A percentile compares a stretch with the other conserved stretches of the same genome.
Conservation (phyloP, 345 rosid species). For the Atalantia buxifolia region DNA sequence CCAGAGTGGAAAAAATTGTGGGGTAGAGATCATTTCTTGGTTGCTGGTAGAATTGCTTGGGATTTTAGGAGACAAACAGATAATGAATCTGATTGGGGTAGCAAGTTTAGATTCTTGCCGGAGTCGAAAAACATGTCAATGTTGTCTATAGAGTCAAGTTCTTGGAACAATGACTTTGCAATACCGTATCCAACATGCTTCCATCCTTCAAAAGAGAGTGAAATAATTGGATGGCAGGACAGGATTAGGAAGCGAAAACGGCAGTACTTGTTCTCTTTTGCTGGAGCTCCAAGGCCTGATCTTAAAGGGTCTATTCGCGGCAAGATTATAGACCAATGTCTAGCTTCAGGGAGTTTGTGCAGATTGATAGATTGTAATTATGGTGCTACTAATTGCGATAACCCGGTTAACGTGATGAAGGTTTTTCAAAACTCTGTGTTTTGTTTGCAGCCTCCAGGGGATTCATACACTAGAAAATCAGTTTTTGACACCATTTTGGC, state of each 20-base stretch:
- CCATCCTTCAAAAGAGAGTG: conserved; percentile 45
- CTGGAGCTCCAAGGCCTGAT: conserved; percentile 63
- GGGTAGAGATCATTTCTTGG: conserved; percentile 68
- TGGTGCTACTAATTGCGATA: conserved; percentile 44
- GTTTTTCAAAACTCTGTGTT: conserved; percentile 53
- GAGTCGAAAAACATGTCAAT: conserved; percentile 59
- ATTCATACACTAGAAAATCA: conserved; percentile 63
- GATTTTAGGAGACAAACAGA: conserved; percentile 64
- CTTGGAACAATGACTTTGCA: conserved; percentile 66
- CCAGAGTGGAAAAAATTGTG: conserved; percentile 55
- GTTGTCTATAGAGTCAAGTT: conserved; percentile 58
- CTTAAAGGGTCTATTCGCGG: conserved; percentile 49
- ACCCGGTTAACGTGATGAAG: conserved; percentile 58
- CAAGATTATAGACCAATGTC: conserved; percentile 59
- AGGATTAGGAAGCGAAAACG: conserved; percentile 37
- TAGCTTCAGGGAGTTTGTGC: conserved; percentile 38
- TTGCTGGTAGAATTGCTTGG: conserved; percentile 71
- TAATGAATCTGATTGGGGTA: conserved; percentile 63
- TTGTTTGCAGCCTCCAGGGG: conserved; percentile 68
- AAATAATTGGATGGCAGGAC: conserved; percentile 52
- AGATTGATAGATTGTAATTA: conserved; percentile 53
- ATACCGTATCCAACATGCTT: conserved; percentile 63
- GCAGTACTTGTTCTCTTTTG: conserved; percentile 50
- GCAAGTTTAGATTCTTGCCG: conserved; percentile 62
- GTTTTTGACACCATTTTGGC: conserved; percentile 60